Base-by-base conservation (phyloP, 768 basidiomycete species). In the Gyrodon lividus region DNA sequence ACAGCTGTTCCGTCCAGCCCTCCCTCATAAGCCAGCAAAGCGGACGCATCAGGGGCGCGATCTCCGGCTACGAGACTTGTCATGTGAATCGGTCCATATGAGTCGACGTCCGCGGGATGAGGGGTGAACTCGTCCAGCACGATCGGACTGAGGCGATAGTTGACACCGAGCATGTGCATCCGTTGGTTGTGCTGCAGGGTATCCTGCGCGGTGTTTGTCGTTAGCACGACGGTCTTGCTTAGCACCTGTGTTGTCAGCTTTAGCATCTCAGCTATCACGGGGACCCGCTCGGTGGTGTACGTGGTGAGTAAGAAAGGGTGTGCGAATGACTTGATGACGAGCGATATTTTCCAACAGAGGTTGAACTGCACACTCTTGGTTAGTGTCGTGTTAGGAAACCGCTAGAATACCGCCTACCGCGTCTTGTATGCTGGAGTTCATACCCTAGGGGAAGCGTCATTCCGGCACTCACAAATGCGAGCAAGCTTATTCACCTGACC, bases 31-130 rank as follows among this genome's bases (percentile, higher is more conserved):
- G 64, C 44, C 12, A 73, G 58, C n/a, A 37, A 19, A 1, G 48
- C 67, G 3, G 78, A 62, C 0, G 76, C 73, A 23, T 78, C 75
- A 0, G 76, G 78, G 1, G 77, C 77, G 16, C 77, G 59, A 51
- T 79, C 77, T 3, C 78, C 79, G 1, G 77, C 77, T 44, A 65
- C 47, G 50, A 69, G 30, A 65, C 59, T 38, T 50, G 46, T 46
- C 57, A 58, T 52, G 38, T 60, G 34, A 43, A 50, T 20, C 43
- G 46, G 39, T 20, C 23, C 54, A 30, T 39, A 34, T 28, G 46
- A 35, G 31, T 37, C 38, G 34, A 56, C 48, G 26, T 43, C 54
- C 12, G 30, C 40, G 31, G 48, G n/a, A 19, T 37, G 45, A 14
- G 59, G 59, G 51, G 43, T 45, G 51, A 50, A 16, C 17, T 55